These are phyloP conservation scores for Alternaria sp. DNA, from an alignment of 2,329 filamentous ascomycete species.

Conservation along the genomic window DNA sequence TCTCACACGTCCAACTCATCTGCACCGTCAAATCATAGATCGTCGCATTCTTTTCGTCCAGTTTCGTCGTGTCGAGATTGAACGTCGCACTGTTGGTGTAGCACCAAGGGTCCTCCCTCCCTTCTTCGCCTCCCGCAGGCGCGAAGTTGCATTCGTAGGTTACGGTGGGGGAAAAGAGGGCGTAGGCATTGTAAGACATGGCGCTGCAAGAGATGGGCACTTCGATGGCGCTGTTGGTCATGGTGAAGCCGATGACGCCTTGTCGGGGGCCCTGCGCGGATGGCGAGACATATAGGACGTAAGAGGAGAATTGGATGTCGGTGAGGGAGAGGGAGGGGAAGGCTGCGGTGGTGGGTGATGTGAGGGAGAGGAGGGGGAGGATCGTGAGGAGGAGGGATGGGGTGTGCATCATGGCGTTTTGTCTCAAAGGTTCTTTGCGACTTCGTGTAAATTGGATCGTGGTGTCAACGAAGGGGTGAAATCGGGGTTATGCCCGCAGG, in stretches of 20 bases:
- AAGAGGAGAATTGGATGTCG: background rate
- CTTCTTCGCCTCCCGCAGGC: background rate
- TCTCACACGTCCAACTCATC: conserved; percentile 14
- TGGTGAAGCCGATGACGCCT: conserved; percentile 11
- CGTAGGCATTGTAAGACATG: conserved; percentile 5
- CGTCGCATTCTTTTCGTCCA: background rate
- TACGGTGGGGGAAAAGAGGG: background rate
- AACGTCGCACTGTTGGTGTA: conserved; percentile 3
- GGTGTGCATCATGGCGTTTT: background rate
- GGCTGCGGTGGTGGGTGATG: background rate
- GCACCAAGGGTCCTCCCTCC: background rate
- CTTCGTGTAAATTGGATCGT: background rate
- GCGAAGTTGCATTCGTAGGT: conserved; percentile 7
- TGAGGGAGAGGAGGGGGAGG: background rate
- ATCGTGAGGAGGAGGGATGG: background rate
- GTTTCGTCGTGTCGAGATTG: conserved; percentile 1
- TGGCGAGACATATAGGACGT: conserved; percentile 11
- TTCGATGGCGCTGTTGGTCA: conserved; percentile 1
- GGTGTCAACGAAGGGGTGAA: background rate
- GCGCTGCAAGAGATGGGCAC: conserved; percentile 1
- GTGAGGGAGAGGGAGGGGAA: background rate
- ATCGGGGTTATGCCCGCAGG: background rate
- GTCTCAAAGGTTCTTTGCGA: background rate
- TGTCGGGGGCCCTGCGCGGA: conserved; percentile 2
- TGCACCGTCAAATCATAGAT: conserved; percentile 3